Evolutionary conservation across 2,329 filamentous ascomycete species (phyloP).

Genomic region (Neonectria hederae): DNA sequence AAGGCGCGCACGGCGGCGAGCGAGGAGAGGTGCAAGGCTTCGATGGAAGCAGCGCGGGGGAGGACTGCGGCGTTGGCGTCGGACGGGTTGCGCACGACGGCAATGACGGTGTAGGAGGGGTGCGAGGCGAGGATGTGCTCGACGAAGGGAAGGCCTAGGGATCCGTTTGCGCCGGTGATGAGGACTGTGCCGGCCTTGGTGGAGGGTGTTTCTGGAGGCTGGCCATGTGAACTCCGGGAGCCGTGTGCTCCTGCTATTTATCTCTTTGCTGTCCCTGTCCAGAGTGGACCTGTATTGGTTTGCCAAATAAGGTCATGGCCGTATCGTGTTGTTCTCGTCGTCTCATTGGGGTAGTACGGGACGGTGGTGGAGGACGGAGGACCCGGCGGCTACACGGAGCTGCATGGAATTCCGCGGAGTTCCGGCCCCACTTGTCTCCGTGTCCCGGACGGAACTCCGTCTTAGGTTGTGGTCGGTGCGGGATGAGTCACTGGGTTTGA

Average conservation of each 20-base stretch:
- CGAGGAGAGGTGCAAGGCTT: constrained; percentile 29
- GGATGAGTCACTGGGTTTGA: background rate
- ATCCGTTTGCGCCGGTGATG: constrained; percentile 52
- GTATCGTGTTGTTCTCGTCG: background rate
- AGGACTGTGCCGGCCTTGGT: constrained; percentile 47
- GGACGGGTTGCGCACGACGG: constrained; percentile 47
- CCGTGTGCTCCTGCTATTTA: background rate
- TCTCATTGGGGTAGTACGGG: background rate
- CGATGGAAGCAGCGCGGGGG: constrained; percentile 27
- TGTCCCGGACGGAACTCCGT: background rate
- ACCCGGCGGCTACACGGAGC: constrained; percentile 4
- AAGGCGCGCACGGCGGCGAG: constrained; percentile 20
- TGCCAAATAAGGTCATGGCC: background rate
- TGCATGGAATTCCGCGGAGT: constrained; percentile 34
- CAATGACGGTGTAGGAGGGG: constrained; percentile 40
- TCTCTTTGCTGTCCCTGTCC: background rate
- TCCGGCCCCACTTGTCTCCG: background rate
- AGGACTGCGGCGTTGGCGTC: constrained; percentile 46
- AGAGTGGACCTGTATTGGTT: background rate
- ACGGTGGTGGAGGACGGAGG: background rate
- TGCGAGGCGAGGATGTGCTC: constrained; percentile 22
- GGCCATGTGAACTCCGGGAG: background rate
- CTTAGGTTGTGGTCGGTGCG: background rate
- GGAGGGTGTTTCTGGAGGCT: background rate
- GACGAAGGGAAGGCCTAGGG: constrained; percentile 33